Percentiles rank a stretch among this genome's conserved stretches.
Conservation (phyloP, 2,329 filamentous ascomycete species). For the Trichoderma atroviride region DNA sequence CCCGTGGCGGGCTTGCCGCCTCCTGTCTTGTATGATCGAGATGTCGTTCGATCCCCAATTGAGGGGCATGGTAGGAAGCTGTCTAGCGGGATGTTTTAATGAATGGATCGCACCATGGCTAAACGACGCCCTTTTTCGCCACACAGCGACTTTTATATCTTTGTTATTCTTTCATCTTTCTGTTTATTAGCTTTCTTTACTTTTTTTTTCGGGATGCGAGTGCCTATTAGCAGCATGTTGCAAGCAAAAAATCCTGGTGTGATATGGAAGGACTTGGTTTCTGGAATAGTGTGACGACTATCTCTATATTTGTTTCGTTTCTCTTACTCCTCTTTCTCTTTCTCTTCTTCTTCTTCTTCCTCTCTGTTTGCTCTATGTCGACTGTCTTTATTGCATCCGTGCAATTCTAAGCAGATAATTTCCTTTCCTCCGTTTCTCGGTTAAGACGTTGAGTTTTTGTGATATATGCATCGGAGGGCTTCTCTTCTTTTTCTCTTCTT, state of each 20-base stretch:
- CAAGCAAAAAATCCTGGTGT: slow-evolving; percentile 5
- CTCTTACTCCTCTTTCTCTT: background rate
- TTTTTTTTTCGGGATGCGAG: background rate
- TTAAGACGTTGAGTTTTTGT: slow-evolving; percentile 2
- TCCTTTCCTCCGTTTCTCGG: background rate
- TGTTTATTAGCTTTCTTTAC: background rate
- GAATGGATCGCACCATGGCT: background rate
- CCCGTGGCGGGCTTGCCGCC: slow-evolving; percentile 35
- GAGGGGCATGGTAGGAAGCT: slow-evolving; percentile 44
- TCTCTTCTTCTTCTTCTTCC: background rate
- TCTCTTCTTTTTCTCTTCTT: slow-evolving; percentile 4
- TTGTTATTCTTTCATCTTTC: background rate
- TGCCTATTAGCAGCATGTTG: background rate
- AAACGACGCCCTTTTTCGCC: background rate
- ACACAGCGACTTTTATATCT: background rate
- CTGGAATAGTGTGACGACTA: slow-evolving; percentile 11
- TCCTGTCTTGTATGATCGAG: slow-evolving; percentile 45
- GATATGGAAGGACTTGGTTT: background rate
- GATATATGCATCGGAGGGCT: background rate
- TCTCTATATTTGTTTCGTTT: background rate
- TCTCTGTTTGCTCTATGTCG: background rate
- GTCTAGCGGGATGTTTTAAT: slow-evolving; percentile 59
- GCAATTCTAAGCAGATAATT: background rate
- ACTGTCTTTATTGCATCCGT: background rate
- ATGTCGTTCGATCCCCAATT: slow-evolving; percentile 40